Conservation (phyloP, 306 rosid species). For the Quercus suber region DNA sequence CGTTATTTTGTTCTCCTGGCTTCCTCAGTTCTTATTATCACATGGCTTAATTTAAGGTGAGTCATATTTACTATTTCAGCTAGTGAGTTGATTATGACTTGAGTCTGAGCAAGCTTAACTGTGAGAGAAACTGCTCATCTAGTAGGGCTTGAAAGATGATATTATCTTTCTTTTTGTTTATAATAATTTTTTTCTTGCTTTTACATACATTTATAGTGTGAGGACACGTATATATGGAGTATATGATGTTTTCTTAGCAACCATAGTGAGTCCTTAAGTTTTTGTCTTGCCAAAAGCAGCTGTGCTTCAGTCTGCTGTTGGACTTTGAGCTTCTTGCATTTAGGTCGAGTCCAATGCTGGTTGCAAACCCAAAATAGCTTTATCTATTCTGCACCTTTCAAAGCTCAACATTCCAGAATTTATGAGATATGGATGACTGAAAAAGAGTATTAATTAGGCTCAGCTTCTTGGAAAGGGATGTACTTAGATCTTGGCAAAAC, state of each 20-base stretch:
- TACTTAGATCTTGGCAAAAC: too few species aligned
- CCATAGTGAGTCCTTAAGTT: too few species aligned
- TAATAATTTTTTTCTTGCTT: background rate
- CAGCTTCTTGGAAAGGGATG: too few species aligned
- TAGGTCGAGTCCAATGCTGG: too few species aligned
- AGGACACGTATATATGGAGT: background rate
- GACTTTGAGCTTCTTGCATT: too few species aligned
- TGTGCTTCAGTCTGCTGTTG: too few species aligned
- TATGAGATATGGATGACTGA: too few species aligned
- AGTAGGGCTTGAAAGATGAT: background rate
- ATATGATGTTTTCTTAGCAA: background rate
- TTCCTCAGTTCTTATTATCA: constrained; percentile 75
- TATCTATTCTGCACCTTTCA: too few species aligned
- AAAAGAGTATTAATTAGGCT: too few species aligned
- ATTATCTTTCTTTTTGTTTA: background rate
- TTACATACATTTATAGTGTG: background rate
- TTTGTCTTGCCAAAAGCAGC: too few species aligned
- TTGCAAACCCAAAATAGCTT: too few species aligned
- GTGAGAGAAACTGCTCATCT: background rate
- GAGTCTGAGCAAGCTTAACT: background rate
- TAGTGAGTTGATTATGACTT: constrained; percentile 7
- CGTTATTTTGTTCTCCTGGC: constrained; percentile 56
- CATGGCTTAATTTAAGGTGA: constrained; percentile 88
- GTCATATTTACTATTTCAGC: constrained; percentile 2
- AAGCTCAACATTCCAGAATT: too few species aligned